Base-by-base conservation (phyloP, 2,329 filamentous ascomycete species). In the Orbilia javanica region DNA sequence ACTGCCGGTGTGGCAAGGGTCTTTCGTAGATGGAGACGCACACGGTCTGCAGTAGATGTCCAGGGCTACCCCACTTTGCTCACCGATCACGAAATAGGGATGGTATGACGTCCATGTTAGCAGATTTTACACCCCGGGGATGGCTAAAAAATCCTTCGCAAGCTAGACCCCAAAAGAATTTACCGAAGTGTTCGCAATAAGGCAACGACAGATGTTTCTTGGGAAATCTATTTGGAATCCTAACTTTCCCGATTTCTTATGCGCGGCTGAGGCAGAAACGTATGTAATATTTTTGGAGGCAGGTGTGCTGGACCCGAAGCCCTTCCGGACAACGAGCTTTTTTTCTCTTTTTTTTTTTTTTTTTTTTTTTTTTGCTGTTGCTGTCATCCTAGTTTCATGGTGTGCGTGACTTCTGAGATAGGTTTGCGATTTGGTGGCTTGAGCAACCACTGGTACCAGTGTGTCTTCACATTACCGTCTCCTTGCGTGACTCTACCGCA, bases 191-290 rank as follows among this genome's bases (percentile, higher is more conserved):
- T 46, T 4, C 48, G 39, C 52, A 50, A 55, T 31, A 25, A 48
- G 55, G 44, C 20, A n/a, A 13, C 7, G 25, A 31, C 44, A 7
- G 22, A 42, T 70, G 44, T 71, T 31, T 34, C 46, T 63, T 63
- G 53, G 25, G 44, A 25, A 66, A 42, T 60, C 22, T 57, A 73
- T 73, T 66, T 73, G 69, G 60, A 73, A 66, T 66, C 60, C 65
- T 36, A 68, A 39, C 36, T 5, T 57, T 73, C 60, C 34, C 20
- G 42, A 34, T 34, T 34, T 60, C 42, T 20, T 60, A 27, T 60
- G 34, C 50, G 50, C 39, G 69, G 69, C 69, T 73, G 69, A 66
- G 50, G 50, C n/a, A 18, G 34, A 60, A n/a, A 63, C 7, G n/a
- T n/a, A n/a, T n/a, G n/a, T n/a, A n/a, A 13, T 39, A 39, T 48